Conservation (phyloP, 768 basidiomycete species). For the Tricholomella constricta region DNA sequence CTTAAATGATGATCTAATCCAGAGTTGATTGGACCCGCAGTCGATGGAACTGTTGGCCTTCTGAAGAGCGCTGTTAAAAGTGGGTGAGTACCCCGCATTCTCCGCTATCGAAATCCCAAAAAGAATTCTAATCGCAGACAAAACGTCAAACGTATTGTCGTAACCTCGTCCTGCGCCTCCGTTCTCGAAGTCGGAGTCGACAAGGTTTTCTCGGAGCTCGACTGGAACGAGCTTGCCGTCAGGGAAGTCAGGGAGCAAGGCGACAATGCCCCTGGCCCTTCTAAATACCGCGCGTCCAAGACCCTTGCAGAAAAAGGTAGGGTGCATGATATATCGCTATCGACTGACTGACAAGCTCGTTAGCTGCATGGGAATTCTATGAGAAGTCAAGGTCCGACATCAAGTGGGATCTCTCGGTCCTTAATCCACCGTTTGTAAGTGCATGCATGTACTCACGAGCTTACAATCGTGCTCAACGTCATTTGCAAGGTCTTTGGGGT, state of each 20-base stretch:
- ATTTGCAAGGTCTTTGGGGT: slow-evolving; percentile 32
- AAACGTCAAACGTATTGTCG: slow-evolving; percentile 57
- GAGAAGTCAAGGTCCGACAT: slow-evolving; percentile 38
- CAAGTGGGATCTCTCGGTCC: slow-evolving; percentile 53
- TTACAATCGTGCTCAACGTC: not conserved
- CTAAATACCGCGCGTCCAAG: slow-evolving; percentile 62
- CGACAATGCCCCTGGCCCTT: slow-evolving; percentile 35
- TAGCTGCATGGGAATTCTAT: slow-evolving; percentile 48
- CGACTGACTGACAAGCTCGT: not conserved
- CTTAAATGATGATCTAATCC: not conserved
- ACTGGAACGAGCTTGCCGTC: slow-evolving; percentile 62
- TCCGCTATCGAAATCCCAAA: too few relatives aligned
- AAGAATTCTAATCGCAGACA: not conserved
- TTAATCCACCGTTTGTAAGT: slow-evolving; percentile 54
- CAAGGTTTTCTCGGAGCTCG: slow-evolving; percentile 43
- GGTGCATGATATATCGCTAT: not conserved
- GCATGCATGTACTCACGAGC: not conserved
- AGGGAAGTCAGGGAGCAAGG: slow-evolving; percentile 52
- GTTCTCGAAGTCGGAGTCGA: slow-evolving; percentile 31
- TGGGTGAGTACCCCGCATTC: slow-evolving; percentile 17
- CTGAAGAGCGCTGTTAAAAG: slow-evolving; percentile 59
- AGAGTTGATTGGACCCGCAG: slow-evolving; percentile 73
- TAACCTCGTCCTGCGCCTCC: slow-evolving; percentile 60
- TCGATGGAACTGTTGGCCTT: slow-evolving; percentile 67
- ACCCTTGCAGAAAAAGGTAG: slow-evolving; percentile 57